Evolutionary conservation across 2,329 filamentous ascomycete genomes (phyloP), one percentile per base, ranked within the genome.

Genomic region (Stachybotrys chlorohalonatus): DNA sequence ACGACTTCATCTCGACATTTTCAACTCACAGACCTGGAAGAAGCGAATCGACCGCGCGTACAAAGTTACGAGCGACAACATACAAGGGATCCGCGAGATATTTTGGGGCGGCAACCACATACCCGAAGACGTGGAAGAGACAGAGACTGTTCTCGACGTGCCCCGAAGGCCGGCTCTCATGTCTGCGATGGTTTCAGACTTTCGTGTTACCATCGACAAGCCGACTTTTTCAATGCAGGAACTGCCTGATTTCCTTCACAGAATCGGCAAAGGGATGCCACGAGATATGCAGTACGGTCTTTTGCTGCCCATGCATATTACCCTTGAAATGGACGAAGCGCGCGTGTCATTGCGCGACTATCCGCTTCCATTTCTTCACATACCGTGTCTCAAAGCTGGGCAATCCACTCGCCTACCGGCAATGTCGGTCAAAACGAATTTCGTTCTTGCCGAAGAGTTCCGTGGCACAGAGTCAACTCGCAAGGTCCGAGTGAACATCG

Each of bases 221-320:
- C 94, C 94, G 1, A 93, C 89, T 0, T 99, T 99, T 66, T 87
- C 91, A 0, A 75, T 95, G 56, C 78, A 83, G 3, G 85, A 96
- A 11, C 83, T 93, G 54, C 89, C 93, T 0, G 82, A 87, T 15
- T 99, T 95, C 66, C 75, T 99, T 31, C 82, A 96, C 66, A 83
- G 84, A 51, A 86, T 97, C 55, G 94, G 94, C n/a, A 99, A 99
- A 73, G 94, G 94, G 1, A 95, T 99, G 84, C 94, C 94, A 1
- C 79, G 84, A 58, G 86, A 95, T 64, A 99, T 91, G 82, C 78
- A 93, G 64, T 99, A 97, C 68, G 85, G 90, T 9, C 77, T 99
- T 17, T 79, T 99, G 16, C 77, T 99, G 11, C 95, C 94, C 0
- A 90, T 96, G 85, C 89, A 88, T 68, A 79, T 99, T 2, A 85